A percentile compares a stretch with the other conserved stretches of the same genome.
Conservation (phyloP, 305 asterid genomes). For the Striga hermonthica region DNA sequence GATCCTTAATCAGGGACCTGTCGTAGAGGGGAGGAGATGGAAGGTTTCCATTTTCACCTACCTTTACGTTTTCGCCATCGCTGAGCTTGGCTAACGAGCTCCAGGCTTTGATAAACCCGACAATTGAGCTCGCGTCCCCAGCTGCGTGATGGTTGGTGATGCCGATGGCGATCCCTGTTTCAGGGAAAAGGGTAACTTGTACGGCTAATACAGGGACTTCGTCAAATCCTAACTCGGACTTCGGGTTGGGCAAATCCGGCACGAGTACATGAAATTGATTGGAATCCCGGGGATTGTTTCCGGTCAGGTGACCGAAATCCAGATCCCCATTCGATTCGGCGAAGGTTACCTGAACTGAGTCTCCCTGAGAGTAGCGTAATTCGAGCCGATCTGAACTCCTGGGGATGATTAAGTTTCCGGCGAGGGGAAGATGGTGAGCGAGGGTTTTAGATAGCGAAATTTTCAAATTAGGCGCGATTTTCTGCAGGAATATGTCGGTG, state of each 20-base stretch:
- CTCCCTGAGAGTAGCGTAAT: constrained; percentile 37
- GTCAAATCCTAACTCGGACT: constrained; percentile 12
- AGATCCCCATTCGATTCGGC: constrained; percentile 27
- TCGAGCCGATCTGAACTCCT: constrained; percentile 32
- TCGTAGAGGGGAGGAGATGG: constrained; percentile 32
- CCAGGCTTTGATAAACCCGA: constrained; percentile 28
- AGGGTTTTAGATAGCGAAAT: constrained; percentile 44
- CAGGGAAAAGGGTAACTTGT: no score
- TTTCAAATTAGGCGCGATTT: constrained; percentile 37
- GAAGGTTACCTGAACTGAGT: constrained; percentile 40
- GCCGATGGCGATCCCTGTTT: no score
- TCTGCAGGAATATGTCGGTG: constrained; percentile 30
- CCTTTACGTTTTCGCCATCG: not conserved
- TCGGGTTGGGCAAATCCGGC: constrained; percentile 34
- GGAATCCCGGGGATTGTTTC: constrained; percentile 32
- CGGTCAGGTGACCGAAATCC: constrained; percentile 32
- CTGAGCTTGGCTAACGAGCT: constrained; percentile 33
- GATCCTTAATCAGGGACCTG: constrained; percentile 37
- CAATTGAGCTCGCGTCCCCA: no score
- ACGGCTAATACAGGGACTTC: constrained; percentile 26
- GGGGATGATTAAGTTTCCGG: constrained; percentile 37
- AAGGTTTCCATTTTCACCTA: not conserved
- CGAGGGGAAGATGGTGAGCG: constrained; percentile 33
- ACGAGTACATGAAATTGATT: constrained; percentile 33
- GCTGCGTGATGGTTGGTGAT: no score